A percentile compares a stretch with the other conserved stretches of the same genome.
Conservation (phyloP, 257 asterid species). For the Solanum virginianum region DNA sequence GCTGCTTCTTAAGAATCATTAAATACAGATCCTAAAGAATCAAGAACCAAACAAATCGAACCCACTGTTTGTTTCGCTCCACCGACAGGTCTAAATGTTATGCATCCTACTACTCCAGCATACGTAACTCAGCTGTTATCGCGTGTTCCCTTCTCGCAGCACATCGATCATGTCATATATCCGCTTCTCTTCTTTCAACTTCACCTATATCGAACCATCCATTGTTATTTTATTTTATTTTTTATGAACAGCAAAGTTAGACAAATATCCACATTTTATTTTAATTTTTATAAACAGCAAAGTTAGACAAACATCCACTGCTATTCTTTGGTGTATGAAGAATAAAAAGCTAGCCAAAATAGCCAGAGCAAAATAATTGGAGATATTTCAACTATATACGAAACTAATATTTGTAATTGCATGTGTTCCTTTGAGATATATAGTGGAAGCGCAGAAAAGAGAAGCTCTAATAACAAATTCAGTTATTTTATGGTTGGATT, state of each 20-base stretch:
- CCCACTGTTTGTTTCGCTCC: not conserved
- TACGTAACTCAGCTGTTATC: conserved; percentile 17
- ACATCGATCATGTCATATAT: conserved; percentile 87
- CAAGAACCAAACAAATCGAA: not conserved
- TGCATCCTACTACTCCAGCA: not conserved
- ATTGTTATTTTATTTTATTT: not conserved
- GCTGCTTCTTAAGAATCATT: not conserved
- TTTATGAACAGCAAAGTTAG: not conserved
- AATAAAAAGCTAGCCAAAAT: not conserved
- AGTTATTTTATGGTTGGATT: not conserved
- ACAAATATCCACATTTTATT: not conserved
- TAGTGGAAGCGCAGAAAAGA: not conserved
- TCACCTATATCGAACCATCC: conserved; percentile 35
- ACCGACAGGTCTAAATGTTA: not conserved
- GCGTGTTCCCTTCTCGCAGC: conserved; percentile 86
- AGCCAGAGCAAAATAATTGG: not conserved
- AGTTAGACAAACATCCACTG: not conserved
- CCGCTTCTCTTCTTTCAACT: conserved; percentile 52
- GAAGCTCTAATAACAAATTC: not conserved
- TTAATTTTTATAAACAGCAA: not conserved
- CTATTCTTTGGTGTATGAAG: not conserved
- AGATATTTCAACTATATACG: not conserved
- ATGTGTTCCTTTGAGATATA: not conserved
- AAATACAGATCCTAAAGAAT: not conserved
- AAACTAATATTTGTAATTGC: not conserved